Evolutionary conservation across 2,329 filamentous ascomycete species (phyloP), one percentile per base, ranked within the genome.

Genomic region (Trichoderma koningii): DNA sequence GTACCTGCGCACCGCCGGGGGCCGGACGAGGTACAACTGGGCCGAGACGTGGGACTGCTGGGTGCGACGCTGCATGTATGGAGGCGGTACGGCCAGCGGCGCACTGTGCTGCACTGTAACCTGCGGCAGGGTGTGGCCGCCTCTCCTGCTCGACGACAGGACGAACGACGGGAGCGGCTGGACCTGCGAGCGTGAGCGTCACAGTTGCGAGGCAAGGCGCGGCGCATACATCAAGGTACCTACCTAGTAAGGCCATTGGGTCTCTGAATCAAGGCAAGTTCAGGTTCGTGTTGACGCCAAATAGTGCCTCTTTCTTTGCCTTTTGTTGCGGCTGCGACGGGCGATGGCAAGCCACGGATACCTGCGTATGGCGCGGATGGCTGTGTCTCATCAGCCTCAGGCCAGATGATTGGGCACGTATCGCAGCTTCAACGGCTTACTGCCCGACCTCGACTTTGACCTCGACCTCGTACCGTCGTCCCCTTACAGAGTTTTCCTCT

Each of bases 21-120:
- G 15, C 23, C 45, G 41, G 41, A 21, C 48, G 38, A 51, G 47
- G 47, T 61, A 61, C 47, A 21, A 52, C 23, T 30, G 30, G 63
- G 48, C 34, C 42, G 55, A 50, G 42, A 47, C 26, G 50, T 38
- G 34, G 34, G 34, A 38, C 48, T 42, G 51, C 63, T 55, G 50
- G 19, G 63, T 62, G 41, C 55, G 56, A 62, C 63, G 45, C 53
- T 63, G 48, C 42, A 45, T 45, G 26, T 50, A 30, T 50, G 48
- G 23, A n/a, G 48, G 26, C 48, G 26, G 26, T 26, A 47, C 26
- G 50, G 50, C 0, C 17, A 12, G 2, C 0, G 6, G 10, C 50
- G 50, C 50, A 52, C 50, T 30, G 50, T 52, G 17, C 50, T 63
- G 64, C 64, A 66, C 64, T 63, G 59, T 66, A 66, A 66, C 64